Evolutionary conservation across 345 rosid genomes (phyloP), one percentile per base, ranked within the genome.

Genomic region (Physaria fendleri): DNA sequence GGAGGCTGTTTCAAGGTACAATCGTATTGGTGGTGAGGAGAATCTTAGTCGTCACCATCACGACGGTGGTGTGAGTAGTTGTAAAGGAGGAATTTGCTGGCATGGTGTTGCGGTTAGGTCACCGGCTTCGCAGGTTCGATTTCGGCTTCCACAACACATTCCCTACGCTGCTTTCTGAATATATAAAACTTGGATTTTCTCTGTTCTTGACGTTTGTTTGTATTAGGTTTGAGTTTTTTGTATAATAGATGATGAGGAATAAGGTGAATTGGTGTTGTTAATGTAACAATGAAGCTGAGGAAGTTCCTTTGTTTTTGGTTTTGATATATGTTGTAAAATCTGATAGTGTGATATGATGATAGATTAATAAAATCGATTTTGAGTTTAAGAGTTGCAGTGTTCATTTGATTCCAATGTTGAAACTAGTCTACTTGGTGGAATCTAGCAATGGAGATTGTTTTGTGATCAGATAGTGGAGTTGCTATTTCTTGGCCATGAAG

Each of bases 41-140:
- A 59, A 69, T 69, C 64, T 56, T 34, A n/a, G n/a, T n/a, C 73
- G 73, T 42, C 48, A 60, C 12, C 91, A 82, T 71, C 78, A 76
- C 62, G 75, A 55, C 34, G 84, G 80, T 62, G 85, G 72, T 67
- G 85, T 79, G 79, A 77, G 77, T 29, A 79, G 74, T 62, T 88
- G 96, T 61, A 88, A 75, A 77, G 95, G 98, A 23, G 98, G 98
- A 9, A 92, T 92, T 42, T 92, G 98, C 50, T 92, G 98, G 98
- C 98, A 92, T 74, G 98, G 96, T 7, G 98, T 92, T 21, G 98
- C 98, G 3, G 87, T 88, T 39, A 69, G 86, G 35, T 92, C 93
- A 1, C 95, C 98, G 39, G 96, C 90, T 56, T 85, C 96, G 1
- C 90, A 92, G 85, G 93, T 92, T 77, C 90, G 90, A 46, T 84